A percentile compares a stretch with the other conserved stretches of the same genome.
Conservation (phyloP, 164 flowering plant species). For the Litsea cubeba region DNA sequence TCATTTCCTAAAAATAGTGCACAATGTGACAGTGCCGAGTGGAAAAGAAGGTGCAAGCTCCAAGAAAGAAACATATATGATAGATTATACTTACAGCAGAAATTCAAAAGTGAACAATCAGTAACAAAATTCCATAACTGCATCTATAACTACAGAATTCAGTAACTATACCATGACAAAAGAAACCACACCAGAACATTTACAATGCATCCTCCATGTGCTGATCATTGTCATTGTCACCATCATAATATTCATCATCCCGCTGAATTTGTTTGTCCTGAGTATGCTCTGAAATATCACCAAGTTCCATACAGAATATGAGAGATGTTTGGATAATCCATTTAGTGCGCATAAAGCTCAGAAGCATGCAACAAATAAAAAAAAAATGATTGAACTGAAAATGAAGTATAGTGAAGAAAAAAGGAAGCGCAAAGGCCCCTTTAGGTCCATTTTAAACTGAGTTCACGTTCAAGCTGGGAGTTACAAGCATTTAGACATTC, state of each 20-base stretch:
- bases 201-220: constrained; percentile 46
- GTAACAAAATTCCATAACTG: not conserved
- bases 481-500: too few species aligned
- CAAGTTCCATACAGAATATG: not conserved
- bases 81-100: not conserved
- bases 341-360: not conserved
- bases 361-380: not conserved
- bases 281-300: constrained; percentile 57
- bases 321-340: not conserved
- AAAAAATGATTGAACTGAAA: not conserved
- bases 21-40: too few species aligned
- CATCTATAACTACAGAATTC: not conserved
- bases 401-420: not conserved
- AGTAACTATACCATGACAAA: not conserved
- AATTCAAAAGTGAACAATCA: not conserved
- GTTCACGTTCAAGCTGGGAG: too few species aligned
- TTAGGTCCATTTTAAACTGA: too few species aligned
- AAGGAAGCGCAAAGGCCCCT: not conserved
- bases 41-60: not conserved
- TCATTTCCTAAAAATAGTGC: not conserved
- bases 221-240: constrained; percentile 91
- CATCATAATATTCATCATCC: constrained; percentile 89
- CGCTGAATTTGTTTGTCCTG: constrained; percentile 91
- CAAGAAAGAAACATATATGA: not conserved
- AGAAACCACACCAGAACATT: not conserved